Percentiles rank a stretch among this genome's conserved stretches.
phyloP scores from a whole-genome alignment of 495 filamentous ascomycete genomes.

The Tetracladium marchalianum region DNA sequence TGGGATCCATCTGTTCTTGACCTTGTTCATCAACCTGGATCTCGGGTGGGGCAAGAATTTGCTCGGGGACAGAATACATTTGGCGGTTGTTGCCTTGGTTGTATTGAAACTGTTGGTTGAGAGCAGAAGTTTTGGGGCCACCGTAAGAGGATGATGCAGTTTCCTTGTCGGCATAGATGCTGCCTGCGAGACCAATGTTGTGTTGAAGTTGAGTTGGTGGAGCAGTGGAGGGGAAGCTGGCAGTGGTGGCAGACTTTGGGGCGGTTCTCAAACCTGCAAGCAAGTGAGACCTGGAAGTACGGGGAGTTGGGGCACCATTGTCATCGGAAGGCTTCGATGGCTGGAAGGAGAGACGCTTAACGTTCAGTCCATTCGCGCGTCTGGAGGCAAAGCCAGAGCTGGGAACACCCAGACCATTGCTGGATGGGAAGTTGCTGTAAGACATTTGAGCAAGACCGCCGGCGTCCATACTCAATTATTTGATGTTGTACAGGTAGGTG shows the following conservation, averaged over 20 bases:
- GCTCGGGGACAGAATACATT: constrained; percentile 65
- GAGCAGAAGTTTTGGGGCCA: constrained; percentile 41
- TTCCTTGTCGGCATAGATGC: constrained; percentile 35
- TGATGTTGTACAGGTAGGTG: constrained; percentile 15
- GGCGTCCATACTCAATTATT: constrained; percentile 78
- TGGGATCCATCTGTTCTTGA: constrained; percentile 66
- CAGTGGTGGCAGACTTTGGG: constrained; percentile 68
- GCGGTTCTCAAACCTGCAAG: constrained; percentile 89
- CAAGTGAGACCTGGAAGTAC: constrained; percentile 89
- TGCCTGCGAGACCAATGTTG: constrained; percentile 27
- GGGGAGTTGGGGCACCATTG: constrained; percentile 61
- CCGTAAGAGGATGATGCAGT: constrained; percentile 25
- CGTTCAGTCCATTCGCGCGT: constrained; percentile 67
- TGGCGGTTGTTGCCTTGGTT: constrained; percentile 39
- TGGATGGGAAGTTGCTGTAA: constrained; percentile 66
- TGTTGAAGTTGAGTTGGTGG: constrained; percentile 34
- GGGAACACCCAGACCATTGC: constrained; percentile 63
- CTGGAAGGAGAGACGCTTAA: constrained; percentile 80
- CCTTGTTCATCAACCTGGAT: constrained; percentile 58
- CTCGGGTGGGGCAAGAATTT: constrained; percentile 76
- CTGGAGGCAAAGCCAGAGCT: constrained; percentile 70
- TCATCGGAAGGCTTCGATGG: constrained; percentile 40
- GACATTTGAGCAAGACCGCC: constrained; percentile 99
- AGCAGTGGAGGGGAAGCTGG: constrained; percentile 56
- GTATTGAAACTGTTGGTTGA: constrained; percentile 36